Evolutionary conservation across 805 yeast genomes (phyloP).

Genomic region (Phaffomyces opuntiae): DNA sequence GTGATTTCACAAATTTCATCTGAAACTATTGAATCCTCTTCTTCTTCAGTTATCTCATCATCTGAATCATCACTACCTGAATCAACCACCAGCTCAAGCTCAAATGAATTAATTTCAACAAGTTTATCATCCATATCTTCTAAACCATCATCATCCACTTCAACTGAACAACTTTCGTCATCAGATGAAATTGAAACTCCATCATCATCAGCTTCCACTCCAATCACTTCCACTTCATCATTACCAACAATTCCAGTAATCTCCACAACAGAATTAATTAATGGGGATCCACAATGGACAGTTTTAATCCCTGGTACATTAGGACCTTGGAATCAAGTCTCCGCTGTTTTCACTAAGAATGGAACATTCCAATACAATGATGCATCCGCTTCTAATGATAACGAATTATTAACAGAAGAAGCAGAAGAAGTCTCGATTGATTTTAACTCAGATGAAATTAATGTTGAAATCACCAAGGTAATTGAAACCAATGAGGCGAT

Average conservation of each 20-base stretch:
- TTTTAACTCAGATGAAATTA: slow-evolving; percentile 3
- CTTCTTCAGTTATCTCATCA: too few relatives aligned
- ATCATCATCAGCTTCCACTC: not conserved
- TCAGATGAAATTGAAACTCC: not conserved
- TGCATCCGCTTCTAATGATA: slow-evolving; percentile 1
- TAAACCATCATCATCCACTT: not conserved
- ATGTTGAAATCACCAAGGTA: not conserved
- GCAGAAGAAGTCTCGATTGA: not conserved
- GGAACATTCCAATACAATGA: slow-evolving; percentile 8
- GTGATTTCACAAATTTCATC: too few relatives aligned
- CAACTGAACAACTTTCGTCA: not conserved
- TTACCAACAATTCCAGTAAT: not conserved
- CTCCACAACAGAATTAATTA: slow-evolving; percentile 1
- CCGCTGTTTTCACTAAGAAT: slow-evolving; percentile 1
- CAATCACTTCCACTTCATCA: not conserved
- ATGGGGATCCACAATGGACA: slow-evolving; percentile 10
- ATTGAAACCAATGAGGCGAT: not conserved
- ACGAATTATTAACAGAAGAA: slow-evolving; percentile 3
- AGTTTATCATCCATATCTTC: not conserved
- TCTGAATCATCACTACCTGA: too few relatives aligned
- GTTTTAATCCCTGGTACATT: slow-evolving; percentile 13
- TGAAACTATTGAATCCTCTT: too few relatives aligned
- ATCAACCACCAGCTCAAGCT: too few relatives aligned
- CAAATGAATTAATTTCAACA: too few relatives aligned
- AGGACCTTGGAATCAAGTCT: slow-evolving; percentile 15